A percentile compares a stretch with the other conserved stretches of the same genome.
Evolutionary conservation across 2,329 filamentous ascomycete species (phyloP).

Genomic region (Nigrospora sphaerica): DNA sequence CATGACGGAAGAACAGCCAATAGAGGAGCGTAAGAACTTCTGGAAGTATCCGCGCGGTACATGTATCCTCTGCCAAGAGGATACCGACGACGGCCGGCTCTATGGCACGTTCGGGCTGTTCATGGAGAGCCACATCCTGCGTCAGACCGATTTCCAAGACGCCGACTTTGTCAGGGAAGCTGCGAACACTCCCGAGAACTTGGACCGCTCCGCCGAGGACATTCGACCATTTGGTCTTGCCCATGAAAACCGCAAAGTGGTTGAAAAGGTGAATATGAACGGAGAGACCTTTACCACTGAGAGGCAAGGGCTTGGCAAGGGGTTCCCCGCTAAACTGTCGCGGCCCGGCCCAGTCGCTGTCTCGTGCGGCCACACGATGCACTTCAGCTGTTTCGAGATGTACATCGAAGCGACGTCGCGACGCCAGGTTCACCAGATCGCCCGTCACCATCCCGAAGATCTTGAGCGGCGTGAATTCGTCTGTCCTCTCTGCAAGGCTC

Average conservation of each 20-base stretch:
- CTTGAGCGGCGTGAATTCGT: conserved; percentile 80
- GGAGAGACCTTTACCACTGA: conserved; percentile 68
- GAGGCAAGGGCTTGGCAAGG: conserved; percentile 79
- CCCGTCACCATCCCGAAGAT: conserved; percentile 84
- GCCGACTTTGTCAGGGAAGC: conserved; percentile 80
- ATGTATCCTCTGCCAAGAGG: conserved; percentile 94
- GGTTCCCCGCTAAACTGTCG: conserved; percentile 66
- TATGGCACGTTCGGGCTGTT: conserved; percentile 93
- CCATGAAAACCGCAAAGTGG: conserved; percentile 71
- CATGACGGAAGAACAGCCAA: conserved; percentile 49
- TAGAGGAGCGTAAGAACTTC: conserved; percentile 62
- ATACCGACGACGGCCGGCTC: conserved; percentile 79
- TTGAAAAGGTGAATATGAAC: conserved; percentile 67
- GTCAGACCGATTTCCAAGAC: conserved; percentile 79
- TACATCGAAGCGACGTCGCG: conserved; percentile 80
- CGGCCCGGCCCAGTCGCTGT: conserved; percentile 74
- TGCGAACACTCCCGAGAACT: conserved; percentile 65
- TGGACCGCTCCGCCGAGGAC: conserved; percentile 78
- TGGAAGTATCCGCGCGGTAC: conserved; percentile 92
- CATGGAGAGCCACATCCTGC: conserved; percentile 76
- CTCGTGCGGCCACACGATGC: conserved; percentile 97
- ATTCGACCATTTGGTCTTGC: conserved; percentile 88
- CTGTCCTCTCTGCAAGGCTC: conserved; percentile 91
- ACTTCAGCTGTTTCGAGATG: conserved; percentile 88
- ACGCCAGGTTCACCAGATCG: conserved; percentile 86